Conservation (phyloP, 495 filamentous ascomycete genomes). For the Penicillium turbatum region DNA sequence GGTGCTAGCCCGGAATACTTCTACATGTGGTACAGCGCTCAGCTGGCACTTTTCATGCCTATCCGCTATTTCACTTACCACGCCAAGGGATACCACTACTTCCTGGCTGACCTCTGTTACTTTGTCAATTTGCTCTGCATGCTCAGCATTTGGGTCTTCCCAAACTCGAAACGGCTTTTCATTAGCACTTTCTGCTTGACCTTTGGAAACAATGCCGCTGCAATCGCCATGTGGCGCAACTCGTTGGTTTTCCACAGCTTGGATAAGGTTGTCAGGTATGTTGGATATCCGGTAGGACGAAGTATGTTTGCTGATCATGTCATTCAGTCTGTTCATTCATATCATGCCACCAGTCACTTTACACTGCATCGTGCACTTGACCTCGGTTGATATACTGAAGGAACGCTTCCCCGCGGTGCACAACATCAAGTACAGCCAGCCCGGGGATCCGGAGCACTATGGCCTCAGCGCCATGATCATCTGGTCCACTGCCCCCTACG, state of each 20-base stretch:
- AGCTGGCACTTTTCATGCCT: slow-evolving; percentile 92
- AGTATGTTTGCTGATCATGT: slow-evolving; percentile 10
- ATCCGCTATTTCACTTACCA: slow-evolving; percentile 90
- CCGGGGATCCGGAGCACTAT: slow-evolving; percentile 71
- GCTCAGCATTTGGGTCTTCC: slow-evolving; percentile 86
- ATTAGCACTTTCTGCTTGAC: slow-evolving; percentile 90
- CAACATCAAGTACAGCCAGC: slow-evolving; percentile 68
- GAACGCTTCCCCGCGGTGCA: slow-evolving; percentile 82
- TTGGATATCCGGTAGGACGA: not conserved
- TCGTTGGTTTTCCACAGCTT: slow-evolving; percentile 96
- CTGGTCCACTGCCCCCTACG: slow-evolving; percentile 91
- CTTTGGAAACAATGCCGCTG: slow-evolving; percentile 93
- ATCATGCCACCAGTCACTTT: slow-evolving; percentile 95
- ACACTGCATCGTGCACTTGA: slow-evolving; percentile 86
- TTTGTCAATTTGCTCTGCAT: slow-evolving; percentile 89
- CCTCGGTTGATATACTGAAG: slow-evolving; percentile 58
- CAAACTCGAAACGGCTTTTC: slow-evolving; percentile 83
- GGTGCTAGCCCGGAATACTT: slow-evolving; percentile 82
- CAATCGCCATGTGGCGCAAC: slow-evolving; percentile 99
- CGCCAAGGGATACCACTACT: slow-evolving; percentile 90
- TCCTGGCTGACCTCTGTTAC: slow-evolving; percentile 94
- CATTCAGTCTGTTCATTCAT: slow-evolving; percentile 84
- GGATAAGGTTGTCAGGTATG: slow-evolving; percentile 84
- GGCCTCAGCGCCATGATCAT: slow-evolving; percentile 77
- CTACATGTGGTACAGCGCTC: slow-evolving; percentile 84